A percentile compares a stretch with the other conserved stretches of the same genome.
Evolutionary conservation across 495 filamentous ascomycete genomes (phyloP).

Genomic region (Astrocystis sublimbata): DNA sequence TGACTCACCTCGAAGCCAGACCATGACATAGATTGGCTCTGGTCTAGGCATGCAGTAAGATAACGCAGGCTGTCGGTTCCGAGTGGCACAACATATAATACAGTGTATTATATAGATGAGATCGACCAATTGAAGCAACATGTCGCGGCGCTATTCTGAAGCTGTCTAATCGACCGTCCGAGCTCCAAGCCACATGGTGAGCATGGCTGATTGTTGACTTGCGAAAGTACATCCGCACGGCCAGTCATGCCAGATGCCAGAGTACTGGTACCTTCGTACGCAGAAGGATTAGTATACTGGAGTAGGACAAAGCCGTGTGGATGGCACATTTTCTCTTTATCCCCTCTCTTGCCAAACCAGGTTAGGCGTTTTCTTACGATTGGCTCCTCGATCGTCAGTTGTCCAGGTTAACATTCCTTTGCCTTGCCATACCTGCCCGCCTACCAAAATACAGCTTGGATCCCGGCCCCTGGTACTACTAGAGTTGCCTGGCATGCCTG

Average conservation of each 20-base stretch:
- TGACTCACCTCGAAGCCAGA: background rate
- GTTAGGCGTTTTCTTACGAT: background rate
- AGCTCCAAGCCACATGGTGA: constrained; percentile 5
- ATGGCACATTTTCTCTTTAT: background rate
- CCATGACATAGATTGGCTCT: background rate
- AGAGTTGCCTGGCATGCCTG: too few relatives aligned
- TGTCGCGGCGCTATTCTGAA: background rate
- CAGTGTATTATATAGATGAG: background rate
- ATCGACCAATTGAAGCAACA: constrained; percentile 2
- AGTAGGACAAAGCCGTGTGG: too few relatives aligned
- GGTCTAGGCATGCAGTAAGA: background rate
- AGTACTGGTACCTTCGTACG: too few relatives aligned
- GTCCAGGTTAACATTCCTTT: background rate
- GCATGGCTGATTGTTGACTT: background rate
- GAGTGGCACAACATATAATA: background rate
- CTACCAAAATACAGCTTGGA: too few relatives aligned
- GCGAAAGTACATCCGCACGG: too few relatives aligned
- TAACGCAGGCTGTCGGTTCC: background rate
- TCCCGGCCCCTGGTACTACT: too few relatives aligned
- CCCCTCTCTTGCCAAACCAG: too few relatives aligned
- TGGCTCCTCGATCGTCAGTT: background rate
- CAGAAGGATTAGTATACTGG: background rate
- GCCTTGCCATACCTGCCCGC: too few relatives aligned
- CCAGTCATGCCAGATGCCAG: background rate
- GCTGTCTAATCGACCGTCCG: background rate